Base-by-base conservation (phyloP, 2,329 filamentous ascomycete genomes). In the Sphaerulina musiva region DNA sequence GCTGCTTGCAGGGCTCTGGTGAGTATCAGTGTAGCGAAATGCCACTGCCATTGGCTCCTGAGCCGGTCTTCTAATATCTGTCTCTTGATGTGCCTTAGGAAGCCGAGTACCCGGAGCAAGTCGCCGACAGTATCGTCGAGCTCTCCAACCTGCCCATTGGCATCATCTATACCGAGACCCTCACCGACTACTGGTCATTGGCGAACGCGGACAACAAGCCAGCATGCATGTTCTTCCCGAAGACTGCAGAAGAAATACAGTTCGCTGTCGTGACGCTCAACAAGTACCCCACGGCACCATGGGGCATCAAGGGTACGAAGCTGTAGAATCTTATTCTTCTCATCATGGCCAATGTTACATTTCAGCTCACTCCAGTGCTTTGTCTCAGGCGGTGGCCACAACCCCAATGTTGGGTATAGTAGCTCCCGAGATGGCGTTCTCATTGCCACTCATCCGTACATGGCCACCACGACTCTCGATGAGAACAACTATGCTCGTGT, bases 231-330 rank as follows among this genome's bases (percentile, higher is more conserved):
- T 62, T 78, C 46, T 71, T 72, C 41, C 78, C 79, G 1, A 69
- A 69, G 6, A 78, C 72, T 26, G 70, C 74, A 0, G 67, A 74
- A 11, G 78, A 84, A 60, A 78, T 83, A 36, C 72, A 78, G 0
- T 71, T 72, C 9, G 73, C 80, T 11, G 72, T 84, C 46, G 73
- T 72, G 23, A 70, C 77, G 14, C 71, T 84, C 17, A 72, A 69
- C 14, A 73, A 72, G 9, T 66, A 74, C 39, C 73, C 73, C 36
- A 69, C 73, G 29, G 77, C 76, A 49, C 68, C 78, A 8, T 80
- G 84, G 46, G 81, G 79, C 23, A 73, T 82, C 67, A 75, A 78
- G 64, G 73, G 48, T 51, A 45, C 6, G 7, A 29, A 5, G 26
- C 26, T 26, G 26, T 26, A 26, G 26, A 26, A 4, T 26, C 26